Percentiles rank a stretch among this genome's conserved stretches.
phyloP scores from a whole-genome alignment of 257 asterid species.

The Capsicum pubescens region DNA sequence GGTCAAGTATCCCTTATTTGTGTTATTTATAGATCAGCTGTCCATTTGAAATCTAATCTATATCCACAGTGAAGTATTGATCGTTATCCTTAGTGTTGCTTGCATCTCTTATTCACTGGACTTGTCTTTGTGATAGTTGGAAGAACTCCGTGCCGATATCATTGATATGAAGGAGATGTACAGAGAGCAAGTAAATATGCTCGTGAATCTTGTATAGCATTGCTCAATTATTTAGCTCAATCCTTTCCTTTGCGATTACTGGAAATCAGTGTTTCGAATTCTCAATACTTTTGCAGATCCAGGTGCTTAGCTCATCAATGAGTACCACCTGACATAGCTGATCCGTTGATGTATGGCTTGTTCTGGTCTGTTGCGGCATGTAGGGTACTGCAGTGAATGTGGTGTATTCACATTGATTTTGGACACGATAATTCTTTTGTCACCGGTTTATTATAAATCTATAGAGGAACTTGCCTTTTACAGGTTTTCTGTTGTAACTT shows the following conservation, averaged over 20 bases:
- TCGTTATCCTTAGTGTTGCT: neutral
- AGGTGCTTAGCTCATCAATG: slow-evolving; percentile 62
- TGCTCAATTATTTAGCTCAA: slow-evolving; percentile 13
- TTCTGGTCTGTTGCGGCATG: slow-evolving; percentile 31
- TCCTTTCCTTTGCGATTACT: slow-evolving; percentile 4
- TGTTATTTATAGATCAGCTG: neutral
- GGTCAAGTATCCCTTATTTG: neutral
- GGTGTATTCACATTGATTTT: slow-evolving; percentile 20
- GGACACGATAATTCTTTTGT: slow-evolving; percentile 18
- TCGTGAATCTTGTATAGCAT: slow-evolving; percentile 72
- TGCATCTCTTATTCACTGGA: slow-evolving; percentile 6
- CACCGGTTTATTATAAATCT: slow-evolving; percentile 15
- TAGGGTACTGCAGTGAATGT: slow-evolving; percentile 24
- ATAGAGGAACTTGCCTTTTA: slow-evolving; percentile 16
- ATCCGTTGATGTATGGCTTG: neutral
- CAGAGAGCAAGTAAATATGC: slow-evolving; percentile 96
- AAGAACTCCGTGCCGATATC: slow-evolving; percentile 95
- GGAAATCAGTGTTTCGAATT: neutral
- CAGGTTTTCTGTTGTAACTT: slow-evolving; percentile 21
- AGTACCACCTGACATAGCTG: slow-evolving; percentile 44
- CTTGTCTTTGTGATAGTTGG: slow-evolving; percentile 60
- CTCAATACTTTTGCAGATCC: slow-evolving; percentile 58
- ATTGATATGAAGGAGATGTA: slow-evolving; percentile 96
- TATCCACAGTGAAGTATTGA: neutral
- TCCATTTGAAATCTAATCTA: neutral